Evolutionary conservation across 129 eudicot species (phyloP), one percentile per base, ranked within the genome.

Genomic region (Lactuca sativa): DNA sequence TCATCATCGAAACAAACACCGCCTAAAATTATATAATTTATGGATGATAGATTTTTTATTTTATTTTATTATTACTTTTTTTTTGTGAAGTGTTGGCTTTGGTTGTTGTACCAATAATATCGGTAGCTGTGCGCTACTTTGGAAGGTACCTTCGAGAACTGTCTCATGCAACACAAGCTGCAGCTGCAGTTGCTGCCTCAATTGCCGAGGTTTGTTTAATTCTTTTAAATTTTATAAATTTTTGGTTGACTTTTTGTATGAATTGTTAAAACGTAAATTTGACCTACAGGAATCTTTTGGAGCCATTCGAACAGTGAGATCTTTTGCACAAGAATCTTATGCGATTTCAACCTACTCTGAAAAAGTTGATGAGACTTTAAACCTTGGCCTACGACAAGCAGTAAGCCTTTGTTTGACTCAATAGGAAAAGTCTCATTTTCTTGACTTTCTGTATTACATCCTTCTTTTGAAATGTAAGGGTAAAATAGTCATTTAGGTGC

Each of bases 101-200:
- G 86, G 83, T 76, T 38, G 96, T 95, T 78, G 99, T 95, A 59
- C 99, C 99, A 1, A 75, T 80, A 72, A 82, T 95, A 58, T 95
- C 97, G 1, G 75, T 74, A 41, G 83, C 83, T 5, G 83, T 78
- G 7, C 83, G 81, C 41, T 66, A 78, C 71, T 78, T 82, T 60
- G 83, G 86, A 56, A 80, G 86, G 37, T 82, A 78, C 69, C 77
- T 82, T 63, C 80, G 79, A 56, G 83, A 79, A 73, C 83, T 79
- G 37, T 79, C 83, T 1, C 83, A 79, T 43, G 83, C 75, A 56
- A 82, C 86, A 64, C 86, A 82, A 70, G 83, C 86, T 74, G 83
- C 86, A 44, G 86, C 86, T 33, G 86, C 86, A 21, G 78, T 78
- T 62, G 80, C 86, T 65, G 80, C 86, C 71, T 82, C 86, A 65